phyloP scores from a whole-genome alignment of 805 yeast species.

The Candida incommunis region DNA sequence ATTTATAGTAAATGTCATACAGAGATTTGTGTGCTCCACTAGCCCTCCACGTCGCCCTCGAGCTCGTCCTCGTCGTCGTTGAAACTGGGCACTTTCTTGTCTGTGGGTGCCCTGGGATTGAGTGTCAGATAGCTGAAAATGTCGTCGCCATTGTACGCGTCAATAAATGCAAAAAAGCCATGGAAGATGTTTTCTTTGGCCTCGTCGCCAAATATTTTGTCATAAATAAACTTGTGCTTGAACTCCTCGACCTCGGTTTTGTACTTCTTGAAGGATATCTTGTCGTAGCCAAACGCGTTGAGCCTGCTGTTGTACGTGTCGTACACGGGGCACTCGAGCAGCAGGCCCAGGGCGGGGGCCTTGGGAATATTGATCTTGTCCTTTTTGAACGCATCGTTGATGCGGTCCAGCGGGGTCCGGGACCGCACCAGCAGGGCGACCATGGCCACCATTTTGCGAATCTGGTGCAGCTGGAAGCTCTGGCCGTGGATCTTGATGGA shows the following conservation, averaged over 20 bases:
- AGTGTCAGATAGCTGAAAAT: conserved; percentile 40
- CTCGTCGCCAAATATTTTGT: conserved; percentile 84
- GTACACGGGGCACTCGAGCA: conserved; percentile 85
- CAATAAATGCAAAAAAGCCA: conserved; percentile 85
- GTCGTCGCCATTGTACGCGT: conserved; percentile 56
- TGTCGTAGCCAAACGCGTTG: conserved; percentile 62
- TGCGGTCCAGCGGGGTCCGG: conserved; percentile 67
- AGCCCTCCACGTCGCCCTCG: conserved; percentile 19
- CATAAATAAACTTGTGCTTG: conserved; percentile 80
- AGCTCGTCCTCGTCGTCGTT: conserved; percentile 17
- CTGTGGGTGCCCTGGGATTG: conserved; percentile 12
- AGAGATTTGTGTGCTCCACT: no score
- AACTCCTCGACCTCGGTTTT: conserved; percentile 65
- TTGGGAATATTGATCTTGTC: conserved; percentile 82
- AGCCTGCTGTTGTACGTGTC: conserved; percentile 67
- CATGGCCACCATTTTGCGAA: conserved; percentile 96
- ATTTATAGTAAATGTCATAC: no score
- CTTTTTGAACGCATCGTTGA: conserved; percentile 60
- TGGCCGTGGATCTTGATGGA: conserved; percentile 96
- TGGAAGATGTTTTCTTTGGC: conserved; percentile 74
- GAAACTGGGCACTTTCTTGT: conserved; percentile 4
- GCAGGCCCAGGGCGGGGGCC: conserved; percentile 89
- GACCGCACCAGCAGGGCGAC: conserved; percentile 75
- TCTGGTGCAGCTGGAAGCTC: conserved; percentile 95
- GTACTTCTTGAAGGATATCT: conserved; percentile 52